Percentiles rank a stretch among this genome's conserved stretches.
Evolutionary conservation across 225 moss, liverwort and hornwort genomes (phyloP).

Genomic region (Antitrichia curtipendula): DNA sequence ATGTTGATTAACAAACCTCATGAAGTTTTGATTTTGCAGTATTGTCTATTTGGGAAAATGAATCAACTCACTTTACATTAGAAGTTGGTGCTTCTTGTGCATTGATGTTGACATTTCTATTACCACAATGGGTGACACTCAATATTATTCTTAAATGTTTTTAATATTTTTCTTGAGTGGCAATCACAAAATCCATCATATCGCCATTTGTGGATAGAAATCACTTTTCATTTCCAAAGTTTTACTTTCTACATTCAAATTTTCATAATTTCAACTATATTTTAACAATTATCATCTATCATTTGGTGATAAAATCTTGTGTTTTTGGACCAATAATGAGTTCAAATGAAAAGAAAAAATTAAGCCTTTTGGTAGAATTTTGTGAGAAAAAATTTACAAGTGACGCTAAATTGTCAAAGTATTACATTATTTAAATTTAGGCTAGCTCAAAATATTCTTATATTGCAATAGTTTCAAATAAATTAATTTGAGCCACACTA

Average conservation of each 20-base stretch:
- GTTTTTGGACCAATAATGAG: background rate
- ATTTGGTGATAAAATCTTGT: background rate
- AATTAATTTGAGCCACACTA: background rate
- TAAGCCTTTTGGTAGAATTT: background rate
- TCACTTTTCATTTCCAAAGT: background rate
- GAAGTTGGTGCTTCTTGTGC: too few relatives aligned
- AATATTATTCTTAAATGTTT: background rate
- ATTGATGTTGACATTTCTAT: too few relatives aligned
- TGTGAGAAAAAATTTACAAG: accelerated
- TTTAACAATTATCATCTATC: background rate
- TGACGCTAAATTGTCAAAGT: background rate
- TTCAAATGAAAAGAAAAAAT: accelerated
- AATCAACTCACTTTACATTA: too few relatives aligned
- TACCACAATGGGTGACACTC: too few relatives aligned
- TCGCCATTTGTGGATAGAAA: background rate
- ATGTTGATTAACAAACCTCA: too few relatives aligned
- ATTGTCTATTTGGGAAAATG: too few relatives aligned
- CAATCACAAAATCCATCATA: background rate
- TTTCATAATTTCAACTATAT: background rate
- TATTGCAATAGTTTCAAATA: background rate
- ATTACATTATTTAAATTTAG: background rate
- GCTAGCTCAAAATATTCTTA: background rate
- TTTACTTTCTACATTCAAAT: background rate
- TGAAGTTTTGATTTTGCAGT: too few relatives aligned
- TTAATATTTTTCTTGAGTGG: accelerated